A percentile compares a stretch with the other conserved stretches of the same genome.
These are phyloP conservation scores for Luvunga scandens DNA, from an alignment of 345 rosid species.

Conservation along the genomic window DNA sequence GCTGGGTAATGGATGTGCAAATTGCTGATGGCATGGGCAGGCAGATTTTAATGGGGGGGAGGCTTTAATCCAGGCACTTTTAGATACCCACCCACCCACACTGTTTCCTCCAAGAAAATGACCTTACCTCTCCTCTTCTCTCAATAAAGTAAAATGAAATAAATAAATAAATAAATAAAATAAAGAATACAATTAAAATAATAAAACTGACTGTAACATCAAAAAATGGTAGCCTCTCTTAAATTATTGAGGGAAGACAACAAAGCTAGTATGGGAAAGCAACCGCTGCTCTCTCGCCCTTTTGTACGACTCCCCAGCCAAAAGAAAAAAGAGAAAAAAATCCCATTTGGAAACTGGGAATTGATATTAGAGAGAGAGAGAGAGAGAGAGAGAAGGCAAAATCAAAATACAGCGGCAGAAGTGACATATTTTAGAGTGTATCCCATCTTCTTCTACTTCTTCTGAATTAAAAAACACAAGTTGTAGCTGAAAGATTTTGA, in stretches of 20 bases:
- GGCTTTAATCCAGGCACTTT: conserved; percentile 5
- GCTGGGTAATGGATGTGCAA: conserved; percentile 9
- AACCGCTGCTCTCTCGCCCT: conserved; percentile 19
- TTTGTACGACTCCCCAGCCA: conserved; percentile 34
- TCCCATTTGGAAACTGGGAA: conserved; percentile 33
- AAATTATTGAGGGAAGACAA: conserved; percentile 32
- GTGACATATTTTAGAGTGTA: conserved; percentile 6
- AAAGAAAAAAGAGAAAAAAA: neutral
- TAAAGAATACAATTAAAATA: neutral
- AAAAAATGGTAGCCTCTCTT: neutral
- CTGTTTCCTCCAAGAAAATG: conserved; percentile 7
- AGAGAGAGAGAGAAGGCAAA: neutral
- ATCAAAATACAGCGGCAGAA: neutral
- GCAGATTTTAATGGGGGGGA: conserved; percentile 1
- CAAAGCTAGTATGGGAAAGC: conserved; percentile 30
- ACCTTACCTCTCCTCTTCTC: conserved; percentile 7
- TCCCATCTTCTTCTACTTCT: neutral
- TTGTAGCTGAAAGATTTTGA: neutral
- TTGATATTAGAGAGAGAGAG: conserved; percentile 21
- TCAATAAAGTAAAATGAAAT: neutral
- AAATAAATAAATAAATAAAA: neutral
- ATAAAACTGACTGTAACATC: conserved; percentile 14
- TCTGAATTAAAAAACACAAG: neutral
- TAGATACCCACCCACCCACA: conserved; percentile 11
- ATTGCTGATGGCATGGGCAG: conserved; percentile 9